These are phyloP conservation scores for Agaricus subrufescens DNA, from an alignment of 768 basidiomycete species.

Conservation along the genomic window DNA sequence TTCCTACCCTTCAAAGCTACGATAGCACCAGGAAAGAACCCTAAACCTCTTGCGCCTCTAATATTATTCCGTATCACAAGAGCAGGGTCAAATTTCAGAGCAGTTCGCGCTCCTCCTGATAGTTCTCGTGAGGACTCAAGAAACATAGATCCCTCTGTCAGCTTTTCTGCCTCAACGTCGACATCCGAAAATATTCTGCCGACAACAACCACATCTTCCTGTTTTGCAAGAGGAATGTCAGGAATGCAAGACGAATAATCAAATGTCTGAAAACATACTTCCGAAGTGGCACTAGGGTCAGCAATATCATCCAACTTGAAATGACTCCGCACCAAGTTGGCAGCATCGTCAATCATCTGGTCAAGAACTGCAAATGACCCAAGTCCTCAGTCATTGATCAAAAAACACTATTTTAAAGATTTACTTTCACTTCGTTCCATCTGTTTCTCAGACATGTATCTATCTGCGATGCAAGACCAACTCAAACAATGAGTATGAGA, in stretches of 20 bases:
- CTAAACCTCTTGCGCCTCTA: constrained; percentile 58
- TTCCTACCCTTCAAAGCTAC: constrained; percentile 85
- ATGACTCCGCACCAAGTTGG: constrained; percentile 62
- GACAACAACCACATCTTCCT: constrained; percentile 67
- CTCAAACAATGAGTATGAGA: background rate
- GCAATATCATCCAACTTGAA: constrained; percentile 73
- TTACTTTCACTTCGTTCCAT: constrained; percentile 79
- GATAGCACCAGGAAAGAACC: constrained; percentile 87
- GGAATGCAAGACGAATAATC: constrained; percentile 1
- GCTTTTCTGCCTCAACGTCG: constrained; percentile 58
- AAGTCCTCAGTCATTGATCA: constrained; percentile 2
- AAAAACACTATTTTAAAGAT: constrained; percentile 1
- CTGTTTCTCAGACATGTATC: constrained; percentile 94
- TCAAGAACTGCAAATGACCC: constrained; percentile 58
- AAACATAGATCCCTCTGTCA: constrained; percentile 67
- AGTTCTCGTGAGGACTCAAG: constrained; percentile 84
- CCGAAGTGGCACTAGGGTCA: constrained; percentile 54
- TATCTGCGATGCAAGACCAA: constrained; percentile 38
- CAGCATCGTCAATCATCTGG: constrained; percentile 82
- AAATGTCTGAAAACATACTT: constrained; percentile 26
- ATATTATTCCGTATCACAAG: constrained; percentile 62
- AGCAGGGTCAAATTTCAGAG: constrained; percentile 63
- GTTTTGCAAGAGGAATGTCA: background rate
- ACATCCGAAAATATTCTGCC: constrained; percentile 72
- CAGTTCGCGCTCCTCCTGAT: constrained; percentile 59